These are phyloP conservation scores for Jatropha multifida DNA, from an alignment of 441 rosid species.

Conservation along the genomic window DNA sequence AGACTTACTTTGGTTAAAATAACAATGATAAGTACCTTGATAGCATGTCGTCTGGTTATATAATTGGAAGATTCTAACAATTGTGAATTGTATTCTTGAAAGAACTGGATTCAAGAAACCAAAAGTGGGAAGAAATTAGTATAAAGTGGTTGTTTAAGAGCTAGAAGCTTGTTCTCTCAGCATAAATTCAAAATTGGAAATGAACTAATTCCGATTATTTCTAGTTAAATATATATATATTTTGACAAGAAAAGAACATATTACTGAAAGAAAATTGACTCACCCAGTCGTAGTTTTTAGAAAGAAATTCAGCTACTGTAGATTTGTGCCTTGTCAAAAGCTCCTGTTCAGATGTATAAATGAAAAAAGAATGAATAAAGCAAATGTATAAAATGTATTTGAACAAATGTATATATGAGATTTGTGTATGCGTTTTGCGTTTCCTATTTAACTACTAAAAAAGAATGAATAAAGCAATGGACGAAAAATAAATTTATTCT, in stretches of 20 bases:
- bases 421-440: no score
- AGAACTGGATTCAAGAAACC: conserved; percentile 42
- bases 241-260: no score
- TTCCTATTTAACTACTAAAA: no score
- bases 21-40: conserved; percentile 43
- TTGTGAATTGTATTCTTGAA: conserved; percentile 59
- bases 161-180: no score
- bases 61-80: conserved; percentile 63
- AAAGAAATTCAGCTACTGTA: conserved; percentile 68
- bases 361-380: not conserved
- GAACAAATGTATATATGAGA: no score
- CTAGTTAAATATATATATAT: no score
- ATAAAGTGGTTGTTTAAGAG: not conserved
- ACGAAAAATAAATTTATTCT: not conserved
- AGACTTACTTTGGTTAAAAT: no score
- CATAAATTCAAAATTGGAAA: no score
- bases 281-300: conserved; percentile 69
- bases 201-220: no score
- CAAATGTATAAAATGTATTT: no score
- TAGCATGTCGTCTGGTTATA: conserved; percentile 74
- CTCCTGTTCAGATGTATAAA: conserved; percentile 42
- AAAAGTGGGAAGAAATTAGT: not conserved
- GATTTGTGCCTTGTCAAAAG: conserved; percentile 87
- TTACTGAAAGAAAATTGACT: conserved; percentile 10
- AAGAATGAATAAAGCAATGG: not conserved